A percentile compares a stretch with the other conserved stretches of the same genome.
Conservation (phyloP, 148 eudicot species). For the Pharnaceum exiguum region DNA sequence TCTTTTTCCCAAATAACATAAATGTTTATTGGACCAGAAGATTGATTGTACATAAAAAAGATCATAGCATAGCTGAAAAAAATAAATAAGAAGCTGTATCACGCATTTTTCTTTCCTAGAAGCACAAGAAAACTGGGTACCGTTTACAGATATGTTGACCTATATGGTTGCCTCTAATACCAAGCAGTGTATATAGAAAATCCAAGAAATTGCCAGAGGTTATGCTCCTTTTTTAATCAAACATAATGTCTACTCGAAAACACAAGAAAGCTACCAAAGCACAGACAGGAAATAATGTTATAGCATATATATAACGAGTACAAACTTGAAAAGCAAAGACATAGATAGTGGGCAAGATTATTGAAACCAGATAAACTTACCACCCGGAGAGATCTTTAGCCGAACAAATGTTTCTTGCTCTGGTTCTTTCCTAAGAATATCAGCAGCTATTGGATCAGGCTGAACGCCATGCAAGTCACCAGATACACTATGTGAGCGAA, state of each 20-base stretch:
- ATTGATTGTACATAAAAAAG: neutral
- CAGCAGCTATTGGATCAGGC: constrained; percentile 97
- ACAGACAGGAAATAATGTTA: too few species aligned
- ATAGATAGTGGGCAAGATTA: neutral
- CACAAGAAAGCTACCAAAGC: too few species aligned
- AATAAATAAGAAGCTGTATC: too few species aligned
- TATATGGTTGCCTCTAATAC: too few species aligned
- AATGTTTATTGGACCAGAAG: neutral
- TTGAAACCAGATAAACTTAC: constrained; percentile 29
- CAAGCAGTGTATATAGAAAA: too few species aligned
- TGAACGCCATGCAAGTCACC: constrained; percentile 97
- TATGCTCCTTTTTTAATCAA: too few species aligned
- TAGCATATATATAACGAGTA: neutral
- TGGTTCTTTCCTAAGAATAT: constrained; percentile 96
- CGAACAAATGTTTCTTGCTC: constrained; percentile 98
- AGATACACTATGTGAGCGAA: constrained; percentile 89
- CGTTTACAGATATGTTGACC: too few species aligned
- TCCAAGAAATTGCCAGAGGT: too few species aligned
- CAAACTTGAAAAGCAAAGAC: neutral
- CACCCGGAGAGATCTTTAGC: constrained; percentile 74
- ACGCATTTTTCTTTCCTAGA: too few species aligned
- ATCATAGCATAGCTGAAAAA: too few species aligned
- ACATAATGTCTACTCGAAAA: too few species aligned
- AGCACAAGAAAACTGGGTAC: too few species aligned
- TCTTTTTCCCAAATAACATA: neutral